Base-by-base conservation (phyloP, 306 rosid genomes). In the Mimosa bimucronata region DNA sequence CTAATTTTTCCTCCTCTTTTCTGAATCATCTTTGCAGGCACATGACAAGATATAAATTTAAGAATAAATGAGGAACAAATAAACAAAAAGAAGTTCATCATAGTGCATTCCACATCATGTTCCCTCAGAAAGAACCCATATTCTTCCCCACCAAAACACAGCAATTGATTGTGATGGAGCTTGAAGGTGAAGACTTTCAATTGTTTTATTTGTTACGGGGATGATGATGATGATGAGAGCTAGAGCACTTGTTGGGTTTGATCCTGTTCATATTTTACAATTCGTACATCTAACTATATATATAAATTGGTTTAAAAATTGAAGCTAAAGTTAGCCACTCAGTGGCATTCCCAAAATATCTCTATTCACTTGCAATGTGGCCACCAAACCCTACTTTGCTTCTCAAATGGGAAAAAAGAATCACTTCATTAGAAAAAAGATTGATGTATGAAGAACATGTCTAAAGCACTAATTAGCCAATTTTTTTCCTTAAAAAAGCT, bases 51-150 rank as follows among this genome's bases (percentile, higher is more conserved):
- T 69, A 74, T 29, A 26, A 37, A 69, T 23, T 41, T 19, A 13
- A 31, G 57, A 52, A 73, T 14, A 28, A 62, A 34, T 19, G 7
- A 52, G 38, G 30, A 73, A 19, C 62, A 55, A n/a, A 55, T 21
- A 25, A 31, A 29, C 15, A 66, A 66, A 29, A 11, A 52, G 3
- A 15, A 67, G 42, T 21, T 62, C 31, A 71, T 84, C 15, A 29
- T 60, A 82, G 78, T 79, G 87, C 82, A 71, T 78, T 81, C 82
- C 90, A 77, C 86, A 76, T 84, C 90, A 80, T 74, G 60, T 38
- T 83, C 85, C 83, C 84, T 82, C 75, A 55, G 79, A 48, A 81
- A 10, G 25, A 53, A 34, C 0, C 30, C 38, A 62, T 16, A 67
- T 71, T 66, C 69, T 64, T 71, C 42, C 78, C 83, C 45, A 64